These are phyloP conservation scores for Murraya paniculata DNA, from an alignment of 345 rosid species.

Conservation along the genomic window DNA sequence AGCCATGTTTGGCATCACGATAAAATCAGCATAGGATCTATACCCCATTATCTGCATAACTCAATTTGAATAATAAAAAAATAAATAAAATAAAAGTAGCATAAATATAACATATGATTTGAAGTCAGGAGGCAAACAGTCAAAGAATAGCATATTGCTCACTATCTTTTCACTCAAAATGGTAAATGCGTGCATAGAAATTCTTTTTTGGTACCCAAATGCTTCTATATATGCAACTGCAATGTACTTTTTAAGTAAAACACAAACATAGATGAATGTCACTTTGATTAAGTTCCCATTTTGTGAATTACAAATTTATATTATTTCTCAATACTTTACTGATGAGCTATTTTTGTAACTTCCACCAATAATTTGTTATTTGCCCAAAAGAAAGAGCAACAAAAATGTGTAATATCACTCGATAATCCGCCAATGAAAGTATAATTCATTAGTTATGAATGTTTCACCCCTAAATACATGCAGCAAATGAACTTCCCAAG, in stretches of 20 bases:
- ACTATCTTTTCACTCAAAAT: background rate
- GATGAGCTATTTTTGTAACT: background rate
- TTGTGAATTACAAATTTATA: background rate
- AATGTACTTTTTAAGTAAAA: background rate
- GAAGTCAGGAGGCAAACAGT: background rate
- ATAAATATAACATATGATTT: background rate
- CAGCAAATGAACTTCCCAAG: background rate
- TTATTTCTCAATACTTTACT: background rate
- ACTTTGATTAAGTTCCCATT: background rate
- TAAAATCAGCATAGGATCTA: constrained; percentile 74
- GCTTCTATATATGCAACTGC: background rate
- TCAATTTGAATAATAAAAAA: background rate
- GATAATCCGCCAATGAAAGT: background rate
- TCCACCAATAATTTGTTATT: background rate
- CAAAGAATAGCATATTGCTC: background rate
- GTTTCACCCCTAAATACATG: background rate
- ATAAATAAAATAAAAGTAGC: background rate
- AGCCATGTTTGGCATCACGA: constrained; percentile 71
- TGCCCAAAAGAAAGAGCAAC: background rate
- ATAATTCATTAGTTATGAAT: background rate
- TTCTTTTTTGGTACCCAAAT: background rate
- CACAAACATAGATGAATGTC: background rate
- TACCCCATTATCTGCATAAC: constrained; percentile 64
- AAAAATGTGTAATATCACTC: background rate
- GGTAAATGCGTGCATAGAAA: background rate